Percentiles rank a stretch among this genome's conserved stretches.
Evolutionary conservation across 345 rosid genomes (phyloP).

Genomic region (Mallotus nudiflorus): DNA sequence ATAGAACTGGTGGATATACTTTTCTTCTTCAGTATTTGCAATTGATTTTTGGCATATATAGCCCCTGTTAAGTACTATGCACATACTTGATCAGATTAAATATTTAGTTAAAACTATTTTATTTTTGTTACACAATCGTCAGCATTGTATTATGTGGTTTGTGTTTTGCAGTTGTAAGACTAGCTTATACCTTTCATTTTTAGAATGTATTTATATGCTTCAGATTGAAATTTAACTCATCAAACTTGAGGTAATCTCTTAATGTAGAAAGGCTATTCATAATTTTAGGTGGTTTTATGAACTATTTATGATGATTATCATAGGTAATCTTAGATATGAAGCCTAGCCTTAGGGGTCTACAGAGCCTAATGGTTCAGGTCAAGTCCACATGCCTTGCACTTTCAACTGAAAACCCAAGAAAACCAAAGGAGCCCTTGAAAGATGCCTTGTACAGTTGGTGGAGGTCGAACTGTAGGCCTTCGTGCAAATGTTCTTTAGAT

Average conservation of each 20-base stretch:
- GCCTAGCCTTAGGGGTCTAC: not conserved
- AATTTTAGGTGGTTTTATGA: not conserved
- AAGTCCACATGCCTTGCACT: not conserved
- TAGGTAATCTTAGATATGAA: not conserved
- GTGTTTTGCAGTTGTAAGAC: not conserved
- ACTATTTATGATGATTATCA: not conserved
- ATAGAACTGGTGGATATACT: not conserved
- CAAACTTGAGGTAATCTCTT: not conserved
- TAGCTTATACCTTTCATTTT: conserved; percentile 4
- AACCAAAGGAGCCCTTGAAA: not conserved
- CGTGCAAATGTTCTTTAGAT: not conserved
- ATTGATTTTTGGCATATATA: not conserved
- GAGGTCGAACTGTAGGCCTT: not conserved
- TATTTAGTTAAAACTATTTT: not conserved
- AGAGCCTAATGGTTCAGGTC: not conserved
- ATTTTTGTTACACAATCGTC: not conserved
- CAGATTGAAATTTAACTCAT: not conserved
- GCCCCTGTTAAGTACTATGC: not conserved
- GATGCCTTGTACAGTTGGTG: not conserved
- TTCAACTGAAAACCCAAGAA: not conserved
- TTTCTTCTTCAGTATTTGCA: not conserved
- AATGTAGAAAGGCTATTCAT: not conserved
- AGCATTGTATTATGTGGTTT: not conserved
- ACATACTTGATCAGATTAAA: not conserved
- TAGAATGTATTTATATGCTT: not conserved